phyloP scores from a whole-genome alignment of 106 monocot species.

The Agapanthus africanus region DNA sequence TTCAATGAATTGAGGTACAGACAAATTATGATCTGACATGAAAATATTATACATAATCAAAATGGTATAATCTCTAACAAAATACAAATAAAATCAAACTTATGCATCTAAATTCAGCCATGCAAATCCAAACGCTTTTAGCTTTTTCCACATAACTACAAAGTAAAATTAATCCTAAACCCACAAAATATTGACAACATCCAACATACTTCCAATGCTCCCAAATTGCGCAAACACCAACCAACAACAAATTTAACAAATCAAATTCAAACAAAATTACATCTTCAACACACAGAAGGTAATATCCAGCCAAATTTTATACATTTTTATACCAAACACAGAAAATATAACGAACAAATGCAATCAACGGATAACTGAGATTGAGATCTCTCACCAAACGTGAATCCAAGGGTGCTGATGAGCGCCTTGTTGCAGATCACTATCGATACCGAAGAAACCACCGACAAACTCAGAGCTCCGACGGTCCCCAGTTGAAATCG shows the following conservation, averaged over 20 bases:
- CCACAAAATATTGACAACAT: neutral
- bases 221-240: neutral
- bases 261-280: neutral
- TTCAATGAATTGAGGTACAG: no score
- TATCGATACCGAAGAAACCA: slow-evolving; percentile 83
- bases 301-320: no score
- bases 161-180: neutral
- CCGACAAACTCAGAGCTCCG: slow-evolving; percentile 78
- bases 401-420: slow-evolving; percentile 84
- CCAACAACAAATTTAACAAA: neutral
- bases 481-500: slow-evolving; percentile 66
- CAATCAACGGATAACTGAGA: neutral
- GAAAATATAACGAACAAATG: neutral
- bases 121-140: neutral
- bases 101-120: neutral
- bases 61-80: neutral
- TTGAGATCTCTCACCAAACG: slow-evolving; percentile 53
- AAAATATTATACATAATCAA: neutral
- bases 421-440: slow-evolving; percentile 97
- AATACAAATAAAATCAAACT: neutral
- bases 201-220: neutral
- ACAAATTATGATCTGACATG: no score
- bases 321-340: no score
- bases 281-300: neutral
- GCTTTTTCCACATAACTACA: neutral